Conservation (phyloP, 2,329 filamentous ascomycete genomes). For the Microascus cirrosus region DNA sequence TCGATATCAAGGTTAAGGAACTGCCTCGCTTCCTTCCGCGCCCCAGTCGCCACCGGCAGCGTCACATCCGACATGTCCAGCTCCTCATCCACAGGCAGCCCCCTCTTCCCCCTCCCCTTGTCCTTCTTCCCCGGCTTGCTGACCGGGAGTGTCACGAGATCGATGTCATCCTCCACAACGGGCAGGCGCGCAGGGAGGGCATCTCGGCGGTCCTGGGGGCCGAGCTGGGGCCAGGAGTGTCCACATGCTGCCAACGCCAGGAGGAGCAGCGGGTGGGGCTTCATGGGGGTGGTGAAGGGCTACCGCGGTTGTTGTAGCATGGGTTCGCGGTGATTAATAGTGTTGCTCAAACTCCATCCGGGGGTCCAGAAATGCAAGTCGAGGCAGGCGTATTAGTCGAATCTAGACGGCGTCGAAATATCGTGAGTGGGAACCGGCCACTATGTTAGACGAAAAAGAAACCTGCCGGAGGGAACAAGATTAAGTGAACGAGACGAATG, state of each 20-base stretch:
- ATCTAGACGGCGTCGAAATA: neutral
- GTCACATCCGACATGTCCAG: slow-evolving; percentile 5
- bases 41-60: slow-evolving; percentile 3
- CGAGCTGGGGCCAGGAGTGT: slow-evolving; percentile 4
- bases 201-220: neutral
- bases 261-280: slow-evolving; percentile 2
- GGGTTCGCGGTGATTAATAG: neutral
- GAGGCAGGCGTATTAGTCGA: neutral
- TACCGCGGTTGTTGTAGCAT: slow-evolving; percentile 2
- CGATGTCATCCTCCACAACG: slow-evolving; percentile 4
- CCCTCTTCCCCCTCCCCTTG: slow-evolving; percentile 1
- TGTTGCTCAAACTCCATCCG: too few relatives aligned
- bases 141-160: slow-evolving; percentile 7
- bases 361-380: too few relatives aligned
- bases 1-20: too few relatives aligned
- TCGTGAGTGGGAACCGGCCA: neutral
- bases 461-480: neutral
- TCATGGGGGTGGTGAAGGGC: slow-evolving; percentile 2
- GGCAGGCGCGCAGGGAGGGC: slow-evolving; percentile 4
- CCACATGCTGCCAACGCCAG: slow-evolving; percentile 1
- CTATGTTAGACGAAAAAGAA: neutral
- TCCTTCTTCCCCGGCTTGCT: neutral
- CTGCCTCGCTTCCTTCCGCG: slow-evolving; percentile 5
- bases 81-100: slow-evolving; percentile 3
- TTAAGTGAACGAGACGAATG: neutral